These are phyloP conservation scores for Porogramme epimiltina DNA, from an alignment of 1,284 basidiomycete species.

Conservation along the genomic window DNA sequence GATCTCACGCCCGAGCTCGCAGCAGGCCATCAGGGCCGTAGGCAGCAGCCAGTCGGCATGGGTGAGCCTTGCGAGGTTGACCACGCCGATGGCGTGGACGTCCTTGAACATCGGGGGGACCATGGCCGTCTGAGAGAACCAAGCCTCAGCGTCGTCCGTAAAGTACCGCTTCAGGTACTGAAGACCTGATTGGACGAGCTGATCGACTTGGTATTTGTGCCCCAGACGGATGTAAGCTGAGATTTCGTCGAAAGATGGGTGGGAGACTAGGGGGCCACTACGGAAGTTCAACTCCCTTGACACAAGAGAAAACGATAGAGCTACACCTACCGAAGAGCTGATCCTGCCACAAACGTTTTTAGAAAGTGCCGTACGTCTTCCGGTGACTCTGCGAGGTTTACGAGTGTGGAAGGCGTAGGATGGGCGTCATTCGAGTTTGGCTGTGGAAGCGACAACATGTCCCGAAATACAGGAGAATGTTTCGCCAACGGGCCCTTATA, in stretches of 20 bases:
- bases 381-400: background rate
- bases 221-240: constrained; percentile 4
- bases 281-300: background rate
- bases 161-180: constrained; percentile 6
- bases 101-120: constrained; percentile 5
- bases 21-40: constrained; percentile 13
- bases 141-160: background rate
- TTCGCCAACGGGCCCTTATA: constrained; percentile 5
- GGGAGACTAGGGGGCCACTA: too few relatives aligned
- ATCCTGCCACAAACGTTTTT: background rate
- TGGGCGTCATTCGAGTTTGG: background rate
- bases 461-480: constrained; percentile 11
- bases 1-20: constrained; percentile 8
- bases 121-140: background rate
- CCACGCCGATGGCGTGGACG: constrained; percentile 15
- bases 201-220: constrained; percentile 10
- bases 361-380: constrained; percentile 8
- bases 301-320: too few relatives aligned
- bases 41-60: constrained; percentile 4
- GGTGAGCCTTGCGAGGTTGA: constrained; percentile 15
- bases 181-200: background rate
- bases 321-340: too few relatives aligned
- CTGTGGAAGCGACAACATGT: constrained; percentile 11
- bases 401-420: too few relatives aligned
- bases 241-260: constrained; percentile 3